Conservation (phyloP, 2,329 filamentous ascomycete genomes). For the Trichothecium roseum region DNA sequence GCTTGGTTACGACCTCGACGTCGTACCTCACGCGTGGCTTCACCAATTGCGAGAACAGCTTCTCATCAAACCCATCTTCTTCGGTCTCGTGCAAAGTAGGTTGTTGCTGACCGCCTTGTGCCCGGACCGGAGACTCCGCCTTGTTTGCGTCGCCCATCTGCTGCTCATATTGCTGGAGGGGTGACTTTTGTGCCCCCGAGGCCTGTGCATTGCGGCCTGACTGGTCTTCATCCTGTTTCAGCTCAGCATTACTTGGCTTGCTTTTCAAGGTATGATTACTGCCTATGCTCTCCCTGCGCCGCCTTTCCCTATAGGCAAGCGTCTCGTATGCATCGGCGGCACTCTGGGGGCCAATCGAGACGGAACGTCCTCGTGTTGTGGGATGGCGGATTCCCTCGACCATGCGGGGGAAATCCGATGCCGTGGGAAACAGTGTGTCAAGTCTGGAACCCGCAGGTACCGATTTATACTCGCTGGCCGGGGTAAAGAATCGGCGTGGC, state of each 20-base stretch:
- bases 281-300: constrained; percentile 42
- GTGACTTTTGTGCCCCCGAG: constrained; percentile 34
- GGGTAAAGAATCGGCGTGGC: constrained; percentile 82
- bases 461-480: constrained; percentile 80
- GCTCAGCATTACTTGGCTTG: constrained; percentile 31
- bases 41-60: constrained; percentile 72
- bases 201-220: constrained; percentile 27
- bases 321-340: constrained; percentile 95
- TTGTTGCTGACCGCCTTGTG: constrained; percentile 18
- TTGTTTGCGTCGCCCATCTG: constrained; percentile 57
- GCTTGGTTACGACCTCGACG: constrained; percentile 95
- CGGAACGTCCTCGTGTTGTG: constrained; percentile 56
- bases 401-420: constrained; percentile 78
- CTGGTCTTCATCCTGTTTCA: constrained; percentile 29
- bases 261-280: constrained; percentile 38
- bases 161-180: constrained; percentile 55
- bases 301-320: constrained; percentile 72
- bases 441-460: constrained; percentile 58
- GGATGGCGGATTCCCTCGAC: constrained; percentile 75
- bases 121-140: not conserved
- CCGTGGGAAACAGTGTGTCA: constrained; percentile 81
- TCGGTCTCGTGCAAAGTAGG: constrained; percentile 21
- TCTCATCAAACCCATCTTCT: constrained; percentile 50
- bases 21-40: constrained; percentile 89
- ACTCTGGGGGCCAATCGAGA: constrained; percentile 89